Conservation (phyloP, 495 filamentous ascomycete species). For the Annulohypoxylon stygium region DNA sequence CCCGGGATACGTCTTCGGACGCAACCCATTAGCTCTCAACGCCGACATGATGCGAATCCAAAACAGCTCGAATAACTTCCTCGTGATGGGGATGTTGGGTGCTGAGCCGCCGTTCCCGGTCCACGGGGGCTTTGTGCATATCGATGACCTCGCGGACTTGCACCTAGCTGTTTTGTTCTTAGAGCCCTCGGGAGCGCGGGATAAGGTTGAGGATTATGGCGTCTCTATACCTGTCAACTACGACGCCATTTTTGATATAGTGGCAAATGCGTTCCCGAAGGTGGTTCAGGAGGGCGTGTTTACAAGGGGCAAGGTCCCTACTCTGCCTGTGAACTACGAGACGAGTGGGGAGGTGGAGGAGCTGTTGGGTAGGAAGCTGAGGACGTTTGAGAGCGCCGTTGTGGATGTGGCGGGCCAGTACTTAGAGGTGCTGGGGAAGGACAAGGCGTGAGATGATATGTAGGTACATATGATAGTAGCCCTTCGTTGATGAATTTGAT, state of each 20-base stretch:
- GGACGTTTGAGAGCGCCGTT: slow-evolving; percentile 60
- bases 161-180: slow-evolving; percentile 52
- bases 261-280: slow-evolving; percentile 42
- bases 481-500: too few relatives aligned
- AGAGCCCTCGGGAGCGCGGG: slow-evolving; percentile 38
- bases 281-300: slow-evolving; percentile 45
- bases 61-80: slow-evolving; percentile 47
- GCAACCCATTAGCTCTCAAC: slow-evolving; percentile 55
- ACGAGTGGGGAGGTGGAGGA: slow-evolving; percentile 54
- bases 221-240: slow-evolving; percentile 33
- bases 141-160: slow-evolving; percentile 57
- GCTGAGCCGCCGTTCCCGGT: slow-evolving; percentile 40
- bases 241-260: slow-evolving; percentile 28
- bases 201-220: slow-evolving; percentile 48
- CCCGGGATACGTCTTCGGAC: slow-evolving; percentile 56
- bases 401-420: slow-evolving; percentile 58
- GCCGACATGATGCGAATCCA: slow-evolving; percentile 41
- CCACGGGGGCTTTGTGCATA: slow-evolving; percentile 50
- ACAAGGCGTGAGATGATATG: neutral
- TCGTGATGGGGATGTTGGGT: slow-evolving; percentile 36
- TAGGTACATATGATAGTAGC: too few relatives aligned
- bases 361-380: slow-evolving; percentile 59
- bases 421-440: slow-evolving; percentile 42
- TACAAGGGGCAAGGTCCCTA: slow-evolving; percentile 33
- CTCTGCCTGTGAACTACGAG: slow-evolving; percentile 50